Percentiles rank a stretch among this genome's conserved stretches.
Conservation (phyloP, 2,329 filamentous ascomycete genomes). For the Bipolaris cookei region DNA sequence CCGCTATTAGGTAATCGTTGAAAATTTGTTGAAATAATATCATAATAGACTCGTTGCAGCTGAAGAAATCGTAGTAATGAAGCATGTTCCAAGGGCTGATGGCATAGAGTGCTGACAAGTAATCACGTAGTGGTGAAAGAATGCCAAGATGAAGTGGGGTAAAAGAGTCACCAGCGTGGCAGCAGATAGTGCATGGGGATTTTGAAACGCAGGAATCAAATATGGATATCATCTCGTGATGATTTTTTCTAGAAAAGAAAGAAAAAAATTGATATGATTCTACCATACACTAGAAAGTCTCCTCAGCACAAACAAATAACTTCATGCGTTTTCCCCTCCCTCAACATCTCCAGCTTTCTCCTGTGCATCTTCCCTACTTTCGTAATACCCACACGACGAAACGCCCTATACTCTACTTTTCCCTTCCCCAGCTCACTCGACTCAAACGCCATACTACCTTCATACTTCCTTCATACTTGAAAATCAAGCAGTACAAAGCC, state of each 20-base stretch:
- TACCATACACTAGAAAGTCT: not conserved
- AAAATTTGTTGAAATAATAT: fast-evolving
- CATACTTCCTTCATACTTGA: conserved; percentile 6
- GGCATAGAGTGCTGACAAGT: not conserved
- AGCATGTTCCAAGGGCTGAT: not conserved
- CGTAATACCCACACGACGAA: conserved; percentile 2
- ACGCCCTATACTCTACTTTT: not conserved
- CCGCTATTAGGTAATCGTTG: conserved; percentile 16
- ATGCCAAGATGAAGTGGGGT: not conserved
- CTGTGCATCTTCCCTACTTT: not conserved
- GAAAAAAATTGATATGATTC: not conserved
- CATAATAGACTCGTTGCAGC: no score
- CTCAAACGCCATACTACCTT: not conserved
- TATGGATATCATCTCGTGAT: no score
- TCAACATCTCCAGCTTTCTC: not conserved
- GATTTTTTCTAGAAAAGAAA: no score
- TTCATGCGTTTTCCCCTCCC: not conserved
- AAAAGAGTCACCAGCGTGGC: no score
- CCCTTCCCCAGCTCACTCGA: not conserved
- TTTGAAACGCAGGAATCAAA: no score
- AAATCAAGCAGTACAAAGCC: conserved; percentile 9
- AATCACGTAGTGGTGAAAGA: not conserved
- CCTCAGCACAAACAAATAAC: not conserved
- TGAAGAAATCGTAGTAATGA: no score
- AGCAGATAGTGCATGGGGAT: no score